These are phyloP conservation scores for Choanephora cucurbitarum DNA, from an alignment of 371 early-diverging fungal species.

Conservation along the genomic window DNA sequence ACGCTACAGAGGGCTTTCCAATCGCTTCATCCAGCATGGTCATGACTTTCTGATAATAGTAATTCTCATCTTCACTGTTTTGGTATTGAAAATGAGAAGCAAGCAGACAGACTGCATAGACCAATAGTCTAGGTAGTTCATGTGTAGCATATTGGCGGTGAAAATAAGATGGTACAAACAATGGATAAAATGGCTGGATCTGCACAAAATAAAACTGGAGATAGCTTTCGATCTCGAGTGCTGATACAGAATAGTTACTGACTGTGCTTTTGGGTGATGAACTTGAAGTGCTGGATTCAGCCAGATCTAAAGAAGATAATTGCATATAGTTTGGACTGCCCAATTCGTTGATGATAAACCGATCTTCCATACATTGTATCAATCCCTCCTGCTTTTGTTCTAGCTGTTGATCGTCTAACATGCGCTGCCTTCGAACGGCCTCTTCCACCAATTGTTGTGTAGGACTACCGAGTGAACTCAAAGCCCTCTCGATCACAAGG, in stretches of 20 bases:
- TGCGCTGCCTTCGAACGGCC: slow-evolving; percentile 20
- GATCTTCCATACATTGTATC: slow-evolving; percentile 9
- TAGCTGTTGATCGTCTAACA: neutral
- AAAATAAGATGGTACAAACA: slow-evolving; percentile 26
- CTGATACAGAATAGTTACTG: slow-evolving; percentile 2
- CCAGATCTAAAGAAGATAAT: slow-evolving; percentile 5
- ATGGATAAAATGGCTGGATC: slow-evolving; percentile 27
- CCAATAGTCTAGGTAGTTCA: slow-evolving; percentile 20
- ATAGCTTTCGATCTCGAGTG: slow-evolving; percentile 9
- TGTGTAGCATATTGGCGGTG: slow-evolving; percentile 17
- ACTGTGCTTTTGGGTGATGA: slow-evolving; percentile 15
- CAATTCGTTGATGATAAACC: slow-evolving; percentile 22
- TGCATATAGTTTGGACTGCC: slow-evolving; percentile 21
- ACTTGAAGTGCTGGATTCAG: neutral
- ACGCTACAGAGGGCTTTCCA: slow-evolving; percentile 64
- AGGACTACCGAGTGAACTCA: slow-evolving; percentile 23
- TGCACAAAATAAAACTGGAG: slow-evolving; percentile 16
- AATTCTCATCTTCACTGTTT: slow-evolving; percentile 15
- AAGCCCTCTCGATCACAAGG: slow-evolving; percentile 27
- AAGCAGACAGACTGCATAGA: slow-evolving; percentile 64
- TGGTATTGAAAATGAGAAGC: slow-evolving; percentile 32
- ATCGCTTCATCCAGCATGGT: slow-evolving; percentile 64
- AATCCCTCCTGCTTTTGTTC: slow-evolving; percentile 6
- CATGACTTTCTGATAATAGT: slow-evolving; percentile 41
- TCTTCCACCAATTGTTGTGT: slow-evolving; percentile 27